Evolutionary conservation across 2,329 filamentous ascomycete species (phyloP), one percentile per base, ranked within the genome.

Genomic region (Talaromyces atroroseus): DNA sequence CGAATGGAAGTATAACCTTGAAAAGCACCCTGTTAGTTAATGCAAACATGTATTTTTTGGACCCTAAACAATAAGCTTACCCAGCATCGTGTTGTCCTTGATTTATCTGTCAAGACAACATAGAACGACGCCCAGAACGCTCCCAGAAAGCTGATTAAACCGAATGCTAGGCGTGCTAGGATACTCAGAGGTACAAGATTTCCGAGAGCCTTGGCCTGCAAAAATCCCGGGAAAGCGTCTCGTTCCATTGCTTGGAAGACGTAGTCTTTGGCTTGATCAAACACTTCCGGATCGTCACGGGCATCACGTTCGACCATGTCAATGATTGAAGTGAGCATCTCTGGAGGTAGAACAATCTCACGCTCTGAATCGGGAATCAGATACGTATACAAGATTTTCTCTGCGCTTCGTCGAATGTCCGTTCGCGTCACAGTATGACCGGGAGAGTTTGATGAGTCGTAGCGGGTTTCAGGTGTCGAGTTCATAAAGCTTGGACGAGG

Each of bases 171-270:
- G 54, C 94, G 83, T 64, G 95, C 80, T 68, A 97, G 84, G 63
- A 95, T 86, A 48, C 90, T 95, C 16, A 92, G 85, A 2, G 92
- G 94, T 26, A 99, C 92, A 14, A 99, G 81, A 68, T 99, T 99
- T 59, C 95, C 95, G 23, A 99, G 80, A 2, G 94, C 94, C 76
- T 97, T 97, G 76, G 90, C 90, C 68, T 92, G 84, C 58, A 99
- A 80, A 74, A 99, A 99, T 1, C 92, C 92, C 0, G 95, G 94
- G 70, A 96, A 99, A n/a, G 95, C 94, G 76, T 99, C 94, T 56
- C 95, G 85, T 76, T 99, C 95, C 94, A 99, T 99, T 34, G 95
- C 95, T 75, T 99, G 95, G 73, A 97, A 99, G 60, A 97, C 94
- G 71, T 97, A 99, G 76, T 99, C 94, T 78, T 99, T 99, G 54